Base-by-base conservation (phyloP, 2,329 filamentous ascomycete genomes). In the Neophaeococcomyces mojaviensis region DNA sequence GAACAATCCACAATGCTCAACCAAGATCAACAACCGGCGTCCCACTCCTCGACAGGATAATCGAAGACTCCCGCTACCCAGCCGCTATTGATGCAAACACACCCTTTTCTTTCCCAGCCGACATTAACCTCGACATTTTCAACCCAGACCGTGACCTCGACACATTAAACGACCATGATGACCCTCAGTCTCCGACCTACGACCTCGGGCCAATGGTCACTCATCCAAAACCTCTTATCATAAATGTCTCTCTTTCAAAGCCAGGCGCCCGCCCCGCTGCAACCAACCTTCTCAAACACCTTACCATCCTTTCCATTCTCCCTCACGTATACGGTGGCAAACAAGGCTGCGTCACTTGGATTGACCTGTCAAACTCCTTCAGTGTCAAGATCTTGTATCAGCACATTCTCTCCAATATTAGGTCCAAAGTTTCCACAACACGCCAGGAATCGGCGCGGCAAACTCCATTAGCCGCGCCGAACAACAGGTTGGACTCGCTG, bases 331-430 rank as follows among this genome's bases (percentile, higher is more conserved):
- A 59, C 43, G 59, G 62, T 20, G 76, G 78, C 15, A 68, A 69
- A 40, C 63, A 66, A 24, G 64, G 70, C 8, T 64, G 76, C 5
- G 69, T 78, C 9, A 63, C 81, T 5, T 68, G 79, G 52, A 61
- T 81, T 36, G 78, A 82, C 58, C 69, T 71, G 1, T 72, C 81
- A 47, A 64, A 65, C 49, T 69, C 70, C 20, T 79, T 82, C 60
- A 71, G 70, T 46, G 64, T 76, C 22, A 41, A 63, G 6, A 66
- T 74, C 19, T 67, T 82, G 10, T 31, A 44, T n/a, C 52, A 49
- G 13, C 42, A 51, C 15, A 18, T n/a, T 30, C 18, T 44, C 8
- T 62, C 59, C 2, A 45, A 62, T 38, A 55, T 68, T 26, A 28
- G 10, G 10, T 28, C 24, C 24, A 28, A 28, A 28, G 5, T 10